phyloP scores from a whole-genome alignment of 1,139 yeast species.

The Meyerozyma elateridarum region DNA sequence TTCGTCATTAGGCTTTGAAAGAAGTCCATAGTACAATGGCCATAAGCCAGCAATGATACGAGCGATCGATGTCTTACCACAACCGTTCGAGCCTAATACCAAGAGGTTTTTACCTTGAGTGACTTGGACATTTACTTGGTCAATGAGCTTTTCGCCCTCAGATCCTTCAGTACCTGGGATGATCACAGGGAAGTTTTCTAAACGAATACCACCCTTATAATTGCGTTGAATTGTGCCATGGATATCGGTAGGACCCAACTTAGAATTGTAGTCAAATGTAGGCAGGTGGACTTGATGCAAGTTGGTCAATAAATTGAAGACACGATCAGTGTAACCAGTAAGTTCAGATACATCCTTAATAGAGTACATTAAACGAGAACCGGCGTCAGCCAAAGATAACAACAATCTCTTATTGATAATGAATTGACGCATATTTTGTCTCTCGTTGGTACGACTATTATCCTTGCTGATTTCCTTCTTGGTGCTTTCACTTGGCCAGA shows the following conservation, averaged over 20 bases:
- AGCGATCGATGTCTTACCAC: conserved; percentile 86
- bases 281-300: conserved; percentile 80
- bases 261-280: conserved; percentile 58
- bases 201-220: conserved; percentile 66
- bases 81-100: conserved; percentile 82
- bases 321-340: conserved; percentile 87
- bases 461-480: conserved; percentile 7
- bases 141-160: conserved; percentile 50
- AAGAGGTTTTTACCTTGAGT: conserved; percentile 67
- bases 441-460: conserved; percentile 27
- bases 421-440: conserved; percentile 76
- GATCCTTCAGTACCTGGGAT: conserved; percentile 66
- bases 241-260: conserved; percentile 50
- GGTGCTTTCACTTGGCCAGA: conserved; percentile 27
- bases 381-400: conserved; percentile 92
- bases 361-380: conserved; percentile 93
- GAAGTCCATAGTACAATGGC: conserved; percentile 83
- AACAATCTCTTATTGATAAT: conserved; percentile 86
- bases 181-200: conserved; percentile 78
- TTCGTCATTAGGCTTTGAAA: conserved; percentile 72
- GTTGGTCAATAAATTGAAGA: conserved; percentile 67
- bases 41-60: conserved; percentile 84
- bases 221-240: conserved; percentile 79
- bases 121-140: conserved; percentile 57
- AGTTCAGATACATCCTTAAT: conserved; percentile 88